These are phyloP conservation scores for Rhododendron molle DNA, from an alignment of 148 eudicot species.

Conservation along the genomic window DNA sequence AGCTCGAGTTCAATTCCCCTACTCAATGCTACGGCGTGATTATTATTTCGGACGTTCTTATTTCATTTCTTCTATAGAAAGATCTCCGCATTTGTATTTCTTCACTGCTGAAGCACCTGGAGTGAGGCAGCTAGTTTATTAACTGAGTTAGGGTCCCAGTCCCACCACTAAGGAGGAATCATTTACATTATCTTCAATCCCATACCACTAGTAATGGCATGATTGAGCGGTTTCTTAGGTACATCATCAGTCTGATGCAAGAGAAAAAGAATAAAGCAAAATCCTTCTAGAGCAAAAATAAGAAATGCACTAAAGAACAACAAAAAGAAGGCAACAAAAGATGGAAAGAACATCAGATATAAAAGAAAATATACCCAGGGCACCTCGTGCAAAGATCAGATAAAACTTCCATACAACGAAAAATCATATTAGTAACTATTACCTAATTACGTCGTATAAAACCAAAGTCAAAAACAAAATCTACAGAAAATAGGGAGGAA, in stretches of 20 bases:
- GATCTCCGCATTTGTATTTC: too few species aligned
- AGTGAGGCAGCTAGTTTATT: too few species aligned
- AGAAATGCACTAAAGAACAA: neutral
- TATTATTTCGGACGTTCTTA: too few species aligned
- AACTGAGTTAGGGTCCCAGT: too few species aligned
- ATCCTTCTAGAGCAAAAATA: neutral
- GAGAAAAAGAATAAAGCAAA: neutral
- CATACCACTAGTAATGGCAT: neutral
- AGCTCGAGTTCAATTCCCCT: too few species aligned
- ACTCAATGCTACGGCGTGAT: too few species aligned
- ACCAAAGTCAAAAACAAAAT: neutral
- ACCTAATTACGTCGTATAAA: neutral
- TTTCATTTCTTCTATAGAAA: too few species aligned
- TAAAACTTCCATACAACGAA: neutral
- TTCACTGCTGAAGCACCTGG: too few species aligned
- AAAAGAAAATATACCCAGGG: neutral
- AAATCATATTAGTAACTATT: neutral
- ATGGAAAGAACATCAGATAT: neutral
- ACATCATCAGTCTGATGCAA: neutral
- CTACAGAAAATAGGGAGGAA: neutral
- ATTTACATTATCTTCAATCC: neutral
- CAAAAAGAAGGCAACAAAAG: neutral
- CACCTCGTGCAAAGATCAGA: neutral
- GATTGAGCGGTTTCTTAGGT: neutral
- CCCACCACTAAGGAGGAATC: neutral